These are phyloP conservation scores for Musa itinerans DNA, from an alignment of 176 grass and related monocot genomes.

Conservation along the genomic window DNA sequence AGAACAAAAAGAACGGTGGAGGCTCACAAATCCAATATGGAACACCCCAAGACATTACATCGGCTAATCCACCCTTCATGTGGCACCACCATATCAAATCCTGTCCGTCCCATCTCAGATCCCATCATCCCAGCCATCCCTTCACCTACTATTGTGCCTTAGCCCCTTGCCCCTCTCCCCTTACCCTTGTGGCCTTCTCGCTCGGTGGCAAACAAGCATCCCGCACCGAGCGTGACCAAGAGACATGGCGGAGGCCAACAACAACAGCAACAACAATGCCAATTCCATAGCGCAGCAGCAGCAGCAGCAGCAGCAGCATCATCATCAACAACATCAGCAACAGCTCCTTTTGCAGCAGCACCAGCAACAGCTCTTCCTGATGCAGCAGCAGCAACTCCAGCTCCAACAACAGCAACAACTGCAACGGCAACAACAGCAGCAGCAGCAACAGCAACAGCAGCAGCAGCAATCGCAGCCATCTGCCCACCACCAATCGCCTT, in stretches of 20 bases:
- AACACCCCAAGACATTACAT: no score
- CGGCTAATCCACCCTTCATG: no score
- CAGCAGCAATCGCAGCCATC: conserved; percentile 13
- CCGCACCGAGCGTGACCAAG: no score
- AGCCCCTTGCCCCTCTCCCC: neutral
- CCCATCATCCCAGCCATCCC: neutral
- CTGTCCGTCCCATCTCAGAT: neutral
- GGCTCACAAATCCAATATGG: no score
- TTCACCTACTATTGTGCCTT: neutral
- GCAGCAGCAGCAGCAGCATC: conserved; percentile 23
- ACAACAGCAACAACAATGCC: neutral
- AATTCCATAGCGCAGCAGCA: conserved; percentile 3
- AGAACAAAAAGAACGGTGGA: no score
- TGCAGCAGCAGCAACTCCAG: conserved; percentile 33
- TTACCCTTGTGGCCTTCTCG: neutral
- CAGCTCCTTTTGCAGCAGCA: conserved; percentile 28
- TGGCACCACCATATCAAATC: neutral
- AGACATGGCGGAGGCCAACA: neutral
- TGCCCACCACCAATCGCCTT: neutral
- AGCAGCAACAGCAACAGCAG: conserved; percentile 17
- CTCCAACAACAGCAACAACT: conserved; percentile 30
- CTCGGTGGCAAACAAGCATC: neutral
- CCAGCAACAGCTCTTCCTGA: conserved; percentile 56
- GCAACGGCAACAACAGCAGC: conserved; percentile 2
- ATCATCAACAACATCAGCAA: conserved; percentile 37